Conservation (phyloP, 768 basidiomycete species). For the Galerina marginata region DNA sequence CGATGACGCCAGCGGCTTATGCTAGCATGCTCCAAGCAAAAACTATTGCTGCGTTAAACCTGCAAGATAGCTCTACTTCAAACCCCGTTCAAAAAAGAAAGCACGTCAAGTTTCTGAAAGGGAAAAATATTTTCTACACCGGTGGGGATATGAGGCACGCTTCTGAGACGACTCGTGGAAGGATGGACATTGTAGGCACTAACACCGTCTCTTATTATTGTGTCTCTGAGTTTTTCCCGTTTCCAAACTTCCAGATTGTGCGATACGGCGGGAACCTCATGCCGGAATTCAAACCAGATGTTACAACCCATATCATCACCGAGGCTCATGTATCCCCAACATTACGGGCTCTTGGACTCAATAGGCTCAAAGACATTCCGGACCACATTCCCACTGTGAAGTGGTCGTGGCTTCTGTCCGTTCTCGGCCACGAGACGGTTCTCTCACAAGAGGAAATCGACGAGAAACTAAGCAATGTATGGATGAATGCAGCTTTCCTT, state of each 20-base stretch:
- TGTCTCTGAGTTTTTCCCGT: neutral
- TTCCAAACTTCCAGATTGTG: conserved; percentile 55
- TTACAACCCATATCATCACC: conserved; percentile 73
- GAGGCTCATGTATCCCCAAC: conserved; percentile 39
- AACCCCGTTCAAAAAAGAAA: conserved; percentile 19
- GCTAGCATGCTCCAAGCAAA: conserved; percentile 51
- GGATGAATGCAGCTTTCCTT: conserved; percentile 51
- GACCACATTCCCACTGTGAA: conserved; percentile 65
- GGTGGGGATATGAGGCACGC: conserved; percentile 65
- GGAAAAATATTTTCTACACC: conserved; percentile 61
- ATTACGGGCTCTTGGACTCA: conserved; percentile 52
- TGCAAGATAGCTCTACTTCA: conserved; percentile 15
- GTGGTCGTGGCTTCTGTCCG: conserved; percentile 65
- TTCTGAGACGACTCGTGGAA: conserved; percentile 51
- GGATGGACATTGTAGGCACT: conserved; percentile 68
- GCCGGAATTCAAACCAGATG: conserved; percentile 57
- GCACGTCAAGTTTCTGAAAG: conserved; percentile 46
- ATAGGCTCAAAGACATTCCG: conserved; percentile 60
- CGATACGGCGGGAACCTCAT: conserved; percentile 66
- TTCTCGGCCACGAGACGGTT: conserved; percentile 31
- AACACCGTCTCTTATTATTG: conserved; percentile 1
- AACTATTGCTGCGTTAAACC: conserved; percentile 12
- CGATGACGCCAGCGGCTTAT: conserved; percentile 57
- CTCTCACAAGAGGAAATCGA: conserved; percentile 34
- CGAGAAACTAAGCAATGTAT: conserved; percentile 39